These are phyloP conservation scores for Saccharomycopsis sp. DNA, from an alignment of 805 yeast genomes.

Conservation along the genomic window DNA sequence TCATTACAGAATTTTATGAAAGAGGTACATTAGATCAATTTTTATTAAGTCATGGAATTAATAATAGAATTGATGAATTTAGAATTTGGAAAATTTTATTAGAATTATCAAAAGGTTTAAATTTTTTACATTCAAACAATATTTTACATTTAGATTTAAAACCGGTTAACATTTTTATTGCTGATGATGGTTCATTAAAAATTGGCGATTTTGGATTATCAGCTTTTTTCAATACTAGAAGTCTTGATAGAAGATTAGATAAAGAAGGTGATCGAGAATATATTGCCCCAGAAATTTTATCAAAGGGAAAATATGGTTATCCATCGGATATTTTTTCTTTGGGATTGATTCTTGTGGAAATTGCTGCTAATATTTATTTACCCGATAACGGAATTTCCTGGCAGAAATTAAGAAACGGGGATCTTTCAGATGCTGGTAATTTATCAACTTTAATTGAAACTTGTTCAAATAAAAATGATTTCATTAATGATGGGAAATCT, in stretches of 20 bases:
- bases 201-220: constrained; percentile 98
- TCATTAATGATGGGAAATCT: constrained; percentile 45
- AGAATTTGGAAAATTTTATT: constrained; percentile 93
- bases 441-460: constrained; percentile 31
- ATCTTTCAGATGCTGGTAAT: constrained; percentile 87
- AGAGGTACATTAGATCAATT: constrained; percentile 84
- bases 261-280: constrained; percentile 97
- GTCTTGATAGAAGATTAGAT: constrained; percentile 33
- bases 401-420: constrained; percentile 94
- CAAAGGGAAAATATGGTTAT: constrained; percentile 72
- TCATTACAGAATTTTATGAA: constrained; percentile 92
- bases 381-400: constrained; percentile 97
- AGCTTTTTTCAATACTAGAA: constrained; percentile 26
- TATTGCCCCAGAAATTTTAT: constrained; percentile 92
- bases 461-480: not conserved
- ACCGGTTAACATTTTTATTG: constrained; percentile 89
- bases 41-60: constrained; percentile 63
- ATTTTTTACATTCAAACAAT: constrained; percentile 63
- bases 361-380: constrained; percentile 87
- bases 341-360: constrained; percentile 86
- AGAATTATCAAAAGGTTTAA: constrained; percentile 71
- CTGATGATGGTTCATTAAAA: constrained; percentile 89
- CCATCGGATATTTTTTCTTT: constrained; percentile 92
- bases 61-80: constrained; percentile 85
- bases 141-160: constrained; percentile 84